Evolutionary conservation across 805 yeast genomes (phyloP).

Genomic region (Yarrowia phangngaensis): DNA sequence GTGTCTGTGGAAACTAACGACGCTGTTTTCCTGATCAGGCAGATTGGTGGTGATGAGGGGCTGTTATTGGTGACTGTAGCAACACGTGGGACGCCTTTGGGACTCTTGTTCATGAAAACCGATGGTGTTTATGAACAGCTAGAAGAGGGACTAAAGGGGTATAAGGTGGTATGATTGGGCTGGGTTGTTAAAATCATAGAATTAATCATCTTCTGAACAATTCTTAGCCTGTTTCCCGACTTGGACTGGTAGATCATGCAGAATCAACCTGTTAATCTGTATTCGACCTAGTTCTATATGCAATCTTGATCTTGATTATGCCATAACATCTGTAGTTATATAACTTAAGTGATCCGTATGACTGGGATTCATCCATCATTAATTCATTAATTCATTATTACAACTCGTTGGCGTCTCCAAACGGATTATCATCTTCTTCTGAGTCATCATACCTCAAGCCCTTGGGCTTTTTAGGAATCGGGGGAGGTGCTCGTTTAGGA

Average conservation of each 20-base stretch:
- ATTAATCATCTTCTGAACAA: constrained; percentile 3
- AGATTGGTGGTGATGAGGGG: constrained; percentile 27
- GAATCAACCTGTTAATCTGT: too few relatives aligned
- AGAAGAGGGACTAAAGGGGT: constrained; percentile 33
- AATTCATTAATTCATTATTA: neutral
- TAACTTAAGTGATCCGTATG: too few relatives aligned
- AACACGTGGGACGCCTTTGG: constrained; percentile 34
- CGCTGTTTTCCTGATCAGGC: constrained; percentile 30
- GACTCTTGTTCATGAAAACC: constrained; percentile 32
- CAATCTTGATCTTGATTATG: too few relatives aligned
- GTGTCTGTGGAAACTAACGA: constrained; percentile 34
- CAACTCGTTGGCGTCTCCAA: constrained; percentile 47
- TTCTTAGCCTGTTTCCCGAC: too few relatives aligned
- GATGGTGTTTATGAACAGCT: constrained; percentile 33
- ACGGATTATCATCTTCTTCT: constrained; percentile 45
- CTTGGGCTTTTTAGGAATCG: constrained; percentile 26
- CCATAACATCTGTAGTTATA: too few relatives aligned
- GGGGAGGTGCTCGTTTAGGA: constrained; percentile 30
- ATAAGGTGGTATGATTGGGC: constrained; percentile 24
- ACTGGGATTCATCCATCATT: neutral
- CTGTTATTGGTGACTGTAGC: constrained; percentile 35
- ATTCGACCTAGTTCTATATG: too few relatives aligned
- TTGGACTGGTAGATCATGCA: too few relatives aligned
- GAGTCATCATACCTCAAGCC: constrained; percentile 33
- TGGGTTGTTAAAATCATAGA: constrained; percentile 2